Evolutionary conservation across 2,329 filamentous ascomycete species (phyloP), one percentile per base, ranked within the genome.

Genomic region (Stylonectria norvegica): DNA sequence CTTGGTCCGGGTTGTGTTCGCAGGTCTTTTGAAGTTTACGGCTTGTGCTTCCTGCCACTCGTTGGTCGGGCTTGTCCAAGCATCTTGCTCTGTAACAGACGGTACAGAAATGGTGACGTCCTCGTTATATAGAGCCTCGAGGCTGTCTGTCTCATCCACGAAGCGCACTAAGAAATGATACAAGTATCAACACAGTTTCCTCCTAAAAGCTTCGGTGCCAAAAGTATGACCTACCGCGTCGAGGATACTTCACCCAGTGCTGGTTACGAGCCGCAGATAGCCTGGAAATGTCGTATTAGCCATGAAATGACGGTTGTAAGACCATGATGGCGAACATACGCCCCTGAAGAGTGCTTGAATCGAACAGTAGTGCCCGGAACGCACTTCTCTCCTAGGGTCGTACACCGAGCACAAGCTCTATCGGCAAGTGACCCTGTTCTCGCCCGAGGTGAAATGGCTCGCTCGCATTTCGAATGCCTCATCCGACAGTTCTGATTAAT

Each of bases 91-190:
- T n/a, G n/a, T n/a, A n/a, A n/a, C n/a, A n/a, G n/a, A n/a, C n/a
- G n/a, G n/a, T n/a, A n/a, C n/a, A n/a, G n/a, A n/a, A n/a, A n/a
- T n/a, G n/a, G n/a, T n/a, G n/a, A n/a, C 38, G 14, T 40, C 20
- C 10, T 27, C 36, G n/a, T 42, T 16, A 17, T 52, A 52, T 5
- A 47, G 28, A 14, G 39, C 48, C 37, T 50, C 48, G n/a, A 52
- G 30, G 28, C 42, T 40, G 1, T 5, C 19, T 8, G 49, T 50
- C 22, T 52, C 49, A 15, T 50, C 45, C 7, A 52, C 31, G 15
- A 52, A 52, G 7, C 30, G 40, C 9, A 52, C 49, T 52, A 32
- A 23, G 7, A 31, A 20, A 16, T 9, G 6, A 27, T 14, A n/a
- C n/a, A n/a, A n/a, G n/a, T n/a, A n/a, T n/a, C n/a, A n/a, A n/a